phyloP scores from a whole-genome alignment of 495 filamentous ascomycete genomes.

The Collariella sp. region DNA sequence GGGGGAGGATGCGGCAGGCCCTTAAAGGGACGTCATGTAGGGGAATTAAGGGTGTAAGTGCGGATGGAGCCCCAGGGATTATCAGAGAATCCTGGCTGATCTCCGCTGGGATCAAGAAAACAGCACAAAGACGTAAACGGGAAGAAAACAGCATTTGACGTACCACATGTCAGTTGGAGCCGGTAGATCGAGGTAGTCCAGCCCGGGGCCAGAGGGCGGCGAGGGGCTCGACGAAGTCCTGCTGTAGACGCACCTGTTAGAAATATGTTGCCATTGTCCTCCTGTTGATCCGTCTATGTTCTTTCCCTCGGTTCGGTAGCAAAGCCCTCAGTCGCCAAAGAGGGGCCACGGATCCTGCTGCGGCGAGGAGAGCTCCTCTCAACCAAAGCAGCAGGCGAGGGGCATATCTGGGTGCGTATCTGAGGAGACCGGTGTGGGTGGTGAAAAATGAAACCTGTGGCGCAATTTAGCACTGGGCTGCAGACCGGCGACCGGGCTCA shows the following conservation, averaged over 20 bases:
- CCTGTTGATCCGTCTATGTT: conserved; percentile 16
- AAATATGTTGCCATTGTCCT: conserved; percentile 19
- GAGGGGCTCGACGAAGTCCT: conserved; percentile 43
- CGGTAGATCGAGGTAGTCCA: conserved; percentile 41
- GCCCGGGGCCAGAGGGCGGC: conserved; percentile 38
- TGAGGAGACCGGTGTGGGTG: background rate
- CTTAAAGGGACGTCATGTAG: conserved; percentile 21
- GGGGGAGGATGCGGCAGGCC: conserved; percentile 5
- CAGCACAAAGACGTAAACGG: conserved; percentile 6
- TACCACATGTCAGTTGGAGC: conserved; percentile 42
- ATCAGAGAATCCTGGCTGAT: conserved; percentile 9
- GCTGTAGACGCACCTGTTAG: conserved; percentile 26
- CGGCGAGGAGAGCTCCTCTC: background rate
- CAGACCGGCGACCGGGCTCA: conserved; percentile 1
- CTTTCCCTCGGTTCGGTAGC: background rate
- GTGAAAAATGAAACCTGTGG: conserved; percentile 12
- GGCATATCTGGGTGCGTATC: background rate
- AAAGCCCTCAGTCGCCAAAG: background rate
- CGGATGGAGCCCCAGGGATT: conserved; percentile 13
- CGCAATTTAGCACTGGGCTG: conserved; percentile 12
- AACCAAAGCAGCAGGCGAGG: background rate
- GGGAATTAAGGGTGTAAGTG: conserved; percentile 24
- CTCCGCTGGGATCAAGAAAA: background rate
- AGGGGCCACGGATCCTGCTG: background rate
- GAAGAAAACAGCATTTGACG: conserved; percentile 21